These are phyloP conservation scores for Starmerella apis DNA, from an alignment of 805 yeast species.

Conservation along the genomic window DNA sequence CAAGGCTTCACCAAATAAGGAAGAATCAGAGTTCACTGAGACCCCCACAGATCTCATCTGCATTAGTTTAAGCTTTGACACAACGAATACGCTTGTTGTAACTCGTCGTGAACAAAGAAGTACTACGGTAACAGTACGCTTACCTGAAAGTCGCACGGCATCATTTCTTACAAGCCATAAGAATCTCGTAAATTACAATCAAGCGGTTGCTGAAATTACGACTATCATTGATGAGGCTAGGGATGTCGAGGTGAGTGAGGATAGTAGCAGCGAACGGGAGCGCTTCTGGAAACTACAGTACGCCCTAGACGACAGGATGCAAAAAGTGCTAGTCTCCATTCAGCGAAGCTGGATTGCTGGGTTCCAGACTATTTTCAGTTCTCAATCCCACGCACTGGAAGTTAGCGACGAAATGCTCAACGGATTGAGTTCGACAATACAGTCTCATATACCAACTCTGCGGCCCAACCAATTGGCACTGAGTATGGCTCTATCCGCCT, in stretches of 20 bases:
- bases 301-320: constrained; percentile 47
- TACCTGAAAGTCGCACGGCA: not conserved
- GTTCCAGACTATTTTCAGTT: constrained; percentile 51
- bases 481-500: not conserved
- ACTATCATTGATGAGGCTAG: not conserved
- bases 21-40: not conserved
- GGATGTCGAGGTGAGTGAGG: not conserved
- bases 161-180: not conserved
- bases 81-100: not conserved
- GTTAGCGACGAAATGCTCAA: constrained; percentile 32
- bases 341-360: constrained; percentile 72
- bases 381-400: constrained; percentile 28
- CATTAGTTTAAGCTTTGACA: constrained; percentile 7
- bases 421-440: not conserved
- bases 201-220: not conserved
- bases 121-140: not conserved
- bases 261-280: constrained; percentile 23
- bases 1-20: not conserved
- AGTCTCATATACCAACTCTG: constrained; percentile 38
- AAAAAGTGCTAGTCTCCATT: constrained; percentile 43
- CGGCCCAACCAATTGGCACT: not conserved
- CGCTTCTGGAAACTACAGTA: constrained; percentile 72
- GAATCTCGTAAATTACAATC: not conserved
- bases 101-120: not conserved
- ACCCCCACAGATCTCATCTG: not conserved